A percentile compares a stretch with the other conserved stretches of the same genome.
phyloP scores from a whole-genome alignment of 1,284 basidiomycete species.

The Fomitiporia mediterranea region DNA sequence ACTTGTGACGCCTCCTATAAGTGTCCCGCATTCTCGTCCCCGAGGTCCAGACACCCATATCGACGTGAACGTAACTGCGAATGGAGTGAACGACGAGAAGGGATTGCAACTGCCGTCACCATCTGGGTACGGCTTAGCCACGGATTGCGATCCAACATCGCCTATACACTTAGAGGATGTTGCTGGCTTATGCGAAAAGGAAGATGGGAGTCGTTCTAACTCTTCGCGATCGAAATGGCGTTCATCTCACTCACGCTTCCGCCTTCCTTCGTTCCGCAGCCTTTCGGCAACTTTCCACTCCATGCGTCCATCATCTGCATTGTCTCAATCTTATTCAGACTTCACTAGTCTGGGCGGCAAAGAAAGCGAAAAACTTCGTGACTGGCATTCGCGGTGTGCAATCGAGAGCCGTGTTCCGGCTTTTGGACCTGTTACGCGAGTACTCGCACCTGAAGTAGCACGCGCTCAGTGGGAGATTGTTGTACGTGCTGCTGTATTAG shows the following conservation, averaged over 20 bases:
- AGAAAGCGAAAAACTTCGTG: neutral
- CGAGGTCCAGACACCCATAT: neutral
- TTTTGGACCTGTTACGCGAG: conserved; percentile 64
- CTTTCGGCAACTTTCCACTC: conserved; percentile 1
- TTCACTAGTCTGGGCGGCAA: neutral
- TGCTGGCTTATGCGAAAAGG: neutral
- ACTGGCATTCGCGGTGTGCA: conserved; percentile 36
- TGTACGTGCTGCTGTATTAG: conserved; percentile 37
- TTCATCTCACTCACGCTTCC: neutral
- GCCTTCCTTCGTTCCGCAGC: neutral
- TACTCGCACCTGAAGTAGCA: conserved; percentile 64
- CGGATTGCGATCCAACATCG: neutral
- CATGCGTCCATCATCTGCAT: neutral
- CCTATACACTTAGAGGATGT: neutral
- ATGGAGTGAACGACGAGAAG: neutral
- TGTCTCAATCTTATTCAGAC: neutral
- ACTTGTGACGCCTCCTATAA: neutral
- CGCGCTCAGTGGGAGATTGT: conserved; percentile 76
- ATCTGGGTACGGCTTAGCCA: neutral
- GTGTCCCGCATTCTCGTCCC: neutral
- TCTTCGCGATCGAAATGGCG: neutral
- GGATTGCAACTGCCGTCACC: neutral
- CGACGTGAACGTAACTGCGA: neutral
- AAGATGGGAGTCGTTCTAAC: neutral
- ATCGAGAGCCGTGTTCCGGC: conserved; percentile 58